Percentiles rank a stretch among this genome's conserved stretches.
phyloP scores from a whole-genome alignment of 192 early-diverging fungal genomes.

The Phycomyces nitens region DNA sequence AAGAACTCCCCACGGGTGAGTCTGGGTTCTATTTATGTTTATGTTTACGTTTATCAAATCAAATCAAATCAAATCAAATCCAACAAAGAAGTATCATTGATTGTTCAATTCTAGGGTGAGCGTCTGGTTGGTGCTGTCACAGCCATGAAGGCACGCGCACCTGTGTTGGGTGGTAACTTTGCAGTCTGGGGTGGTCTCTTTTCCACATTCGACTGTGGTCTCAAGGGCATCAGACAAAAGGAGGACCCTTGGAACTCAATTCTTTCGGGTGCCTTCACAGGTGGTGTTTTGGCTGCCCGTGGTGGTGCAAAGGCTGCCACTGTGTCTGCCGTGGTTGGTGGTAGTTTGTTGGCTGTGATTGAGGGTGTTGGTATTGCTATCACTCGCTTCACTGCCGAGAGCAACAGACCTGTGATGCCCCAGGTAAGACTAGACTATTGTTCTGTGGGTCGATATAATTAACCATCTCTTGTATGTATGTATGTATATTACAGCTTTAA shows the following conservation, averaged over 20 bases:
- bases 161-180: conserved; percentile 96
- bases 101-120: too few species aligned
- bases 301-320: conserved; percentile 74
- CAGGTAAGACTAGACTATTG: conserved; percentile 26
- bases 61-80: too few species aligned
- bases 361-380: conserved; percentile 91
- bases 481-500: too few species aligned
- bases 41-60: background rate
- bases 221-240: conserved; percentile 92
- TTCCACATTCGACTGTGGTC: conserved; percentile 93
- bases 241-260: conserved; percentile 99
- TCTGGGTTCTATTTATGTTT: conserved; percentile 4
- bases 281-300: conserved; percentile 91
- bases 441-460: too few species aligned
- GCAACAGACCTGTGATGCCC: conserved; percentile 53
- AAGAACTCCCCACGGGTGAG: conserved; percentile 92
- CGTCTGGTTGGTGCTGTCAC: conserved; percentile 82
- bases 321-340: conserved; percentile 88
- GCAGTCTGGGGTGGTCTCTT: conserved; percentile 99
- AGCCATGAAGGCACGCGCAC: conserved; percentile 90
- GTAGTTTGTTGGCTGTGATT: conserved; percentile 88
- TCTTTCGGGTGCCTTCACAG: conserved; percentile 88
- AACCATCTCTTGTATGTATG: background rate
- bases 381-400: conserved; percentile 61
- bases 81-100: background rate